These are phyloP conservation scores for Phyllosticta citrichinensis DNA, from an alignment of 2,329 filamentous ascomycete species.

Conservation along the genomic window DNA sequence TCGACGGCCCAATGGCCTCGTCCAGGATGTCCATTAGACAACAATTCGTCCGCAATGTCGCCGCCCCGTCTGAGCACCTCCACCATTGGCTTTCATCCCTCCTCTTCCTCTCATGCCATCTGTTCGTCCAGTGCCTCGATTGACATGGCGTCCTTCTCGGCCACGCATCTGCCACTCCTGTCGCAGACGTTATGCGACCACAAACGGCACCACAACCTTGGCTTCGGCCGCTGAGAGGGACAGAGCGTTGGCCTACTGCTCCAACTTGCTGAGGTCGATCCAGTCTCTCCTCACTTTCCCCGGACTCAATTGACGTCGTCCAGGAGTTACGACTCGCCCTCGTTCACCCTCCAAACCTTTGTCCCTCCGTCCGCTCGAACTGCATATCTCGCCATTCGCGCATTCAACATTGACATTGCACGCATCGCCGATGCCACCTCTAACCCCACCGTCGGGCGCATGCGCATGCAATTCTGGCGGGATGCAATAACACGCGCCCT, in stretches of 20 bases:
- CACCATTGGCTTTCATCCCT: not conserved
- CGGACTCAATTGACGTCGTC: not conserved
- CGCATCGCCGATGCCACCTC: constrained; percentile 83
- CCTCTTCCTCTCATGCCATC: not conserved
- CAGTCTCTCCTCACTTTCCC: not conserved
- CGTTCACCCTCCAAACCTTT: constrained; percentile 77
- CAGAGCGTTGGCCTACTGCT: constrained; percentile 48
- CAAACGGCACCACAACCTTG: constrained; percentile 4
- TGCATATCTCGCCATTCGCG: constrained; percentile 81
- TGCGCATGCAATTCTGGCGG: constrained; percentile 93
- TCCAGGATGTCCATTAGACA: constrained; percentile 3
- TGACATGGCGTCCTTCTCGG: constrained; percentile 3
- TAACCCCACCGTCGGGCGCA: constrained; percentile 71
- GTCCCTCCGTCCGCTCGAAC: constrained; percentile 64
- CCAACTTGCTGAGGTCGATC: constrained; percentile 45
- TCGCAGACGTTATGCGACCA: constrained; percentile 5
- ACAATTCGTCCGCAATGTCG: constrained; percentile 1
- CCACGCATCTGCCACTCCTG: constrained; percentile 1
- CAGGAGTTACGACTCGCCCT: constrained; percentile 82
- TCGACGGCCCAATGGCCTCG: constrained; percentile 4
- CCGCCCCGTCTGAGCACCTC: not conserved
- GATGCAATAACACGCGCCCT: constrained; percentile 74
- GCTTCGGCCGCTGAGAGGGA: constrained; percentile 39
- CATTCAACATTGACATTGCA: constrained; percentile 87
- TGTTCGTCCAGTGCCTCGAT: not conserved